Conservation (phyloP, 768 basidiomycete genomes). For the Hypsizygus marmoreus region DNA sequence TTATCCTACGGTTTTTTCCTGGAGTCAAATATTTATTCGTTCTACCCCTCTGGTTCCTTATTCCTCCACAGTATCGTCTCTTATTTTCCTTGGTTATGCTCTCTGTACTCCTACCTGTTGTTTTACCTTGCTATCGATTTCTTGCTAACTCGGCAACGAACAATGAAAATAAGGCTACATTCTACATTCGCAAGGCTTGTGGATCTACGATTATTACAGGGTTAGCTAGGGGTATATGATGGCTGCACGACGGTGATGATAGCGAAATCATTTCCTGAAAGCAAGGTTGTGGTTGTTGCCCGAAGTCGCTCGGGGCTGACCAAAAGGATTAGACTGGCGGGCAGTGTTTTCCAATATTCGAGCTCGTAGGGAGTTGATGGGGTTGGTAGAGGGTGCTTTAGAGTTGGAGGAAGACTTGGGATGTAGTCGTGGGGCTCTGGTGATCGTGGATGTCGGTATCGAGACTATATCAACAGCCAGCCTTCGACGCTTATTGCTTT, state of each 20-base stretch:
- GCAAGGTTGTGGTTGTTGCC: background rate
- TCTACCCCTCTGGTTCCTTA: slow-evolving; percentile 24
- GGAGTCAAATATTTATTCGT: slow-evolving; percentile 40
- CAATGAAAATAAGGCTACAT: too few relatives aligned
- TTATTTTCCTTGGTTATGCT: slow-evolving; percentile 45
- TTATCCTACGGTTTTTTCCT: slow-evolving; percentile 38
- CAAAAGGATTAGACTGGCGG: slow-evolving; percentile 33
- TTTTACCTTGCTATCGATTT: slow-evolving; percentile 64
- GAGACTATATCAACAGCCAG: slow-evolving; percentile 30
- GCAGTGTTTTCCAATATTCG: slow-evolving; percentile 62
- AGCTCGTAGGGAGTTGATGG: slow-evolving; percentile 48
- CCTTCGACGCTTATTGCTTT: slow-evolving; percentile 51
- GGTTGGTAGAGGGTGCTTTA: slow-evolving; percentile 20
- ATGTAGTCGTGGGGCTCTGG: slow-evolving; percentile 16
- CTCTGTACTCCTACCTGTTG: slow-evolving; percentile 63
- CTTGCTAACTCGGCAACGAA: slow-evolving; percentile 31
- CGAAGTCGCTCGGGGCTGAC: background rate
- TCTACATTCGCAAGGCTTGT: too few relatives aligned
- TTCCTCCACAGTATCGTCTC: slow-evolving; percentile 37
- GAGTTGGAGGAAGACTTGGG: slow-evolving; percentile 9
- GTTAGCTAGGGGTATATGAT: background rate
- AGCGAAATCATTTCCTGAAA: background rate
- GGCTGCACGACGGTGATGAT: background rate
- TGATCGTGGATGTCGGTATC: slow-evolving; percentile 26
- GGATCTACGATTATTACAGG: too few relatives aligned